These are phyloP conservation scores for Neonectria hederae DNA, from an alignment of 2,329 filamentous ascomycete genomes.

Conservation along the genomic window DNA sequence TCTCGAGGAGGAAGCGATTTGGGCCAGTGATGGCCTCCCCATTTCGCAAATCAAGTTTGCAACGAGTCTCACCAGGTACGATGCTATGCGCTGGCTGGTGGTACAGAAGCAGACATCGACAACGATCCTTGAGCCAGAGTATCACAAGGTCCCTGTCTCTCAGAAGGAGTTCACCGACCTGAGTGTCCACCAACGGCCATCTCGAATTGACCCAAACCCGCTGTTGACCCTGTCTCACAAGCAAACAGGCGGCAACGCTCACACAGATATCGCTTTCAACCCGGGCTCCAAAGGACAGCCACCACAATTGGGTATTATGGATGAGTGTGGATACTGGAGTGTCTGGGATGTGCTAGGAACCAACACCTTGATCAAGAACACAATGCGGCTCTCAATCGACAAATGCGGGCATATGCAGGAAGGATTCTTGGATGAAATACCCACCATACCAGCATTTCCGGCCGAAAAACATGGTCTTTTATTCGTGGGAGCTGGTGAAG, in stretches of 20 bases:
- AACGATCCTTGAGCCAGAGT: slow-evolving; percentile 61
- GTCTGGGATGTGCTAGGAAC: slow-evolving; percentile 68
- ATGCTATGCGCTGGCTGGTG: slow-evolving; percentile 60
- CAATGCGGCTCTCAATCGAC: slow-evolving; percentile 45
- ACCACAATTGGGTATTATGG: slow-evolving; percentile 73
- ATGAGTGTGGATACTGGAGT: slow-evolving; percentile 72
- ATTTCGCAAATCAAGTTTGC: slow-evolving; percentile 63
- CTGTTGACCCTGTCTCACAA: slow-evolving; percentile 61
- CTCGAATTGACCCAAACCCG: slow-evolving; percentile 65
- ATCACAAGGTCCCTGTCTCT: slow-evolving; percentile 51
- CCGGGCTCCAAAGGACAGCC: slow-evolving; percentile 56
- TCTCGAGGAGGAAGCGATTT: slow-evolving; percentile 60
- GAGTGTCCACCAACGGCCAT: slow-evolving; percentile 46
- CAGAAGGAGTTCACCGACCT: slow-evolving; percentile 23
- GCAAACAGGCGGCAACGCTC: slow-evolving; percentile 63
- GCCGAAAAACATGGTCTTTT: slow-evolving; percentile 55
- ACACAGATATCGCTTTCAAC: slow-evolving; percentile 73
- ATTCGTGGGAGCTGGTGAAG: slow-evolving; percentile 48
- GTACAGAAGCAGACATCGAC: slow-evolving; percentile 64
- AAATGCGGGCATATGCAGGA: slow-evolving; percentile 56
- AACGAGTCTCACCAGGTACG: slow-evolving; percentile 48
- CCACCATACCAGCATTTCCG: slow-evolving; percentile 41
- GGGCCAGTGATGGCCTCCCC: slow-evolving; percentile 61
- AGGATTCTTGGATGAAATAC: slow-evolving; percentile 49
- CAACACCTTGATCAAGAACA: slow-evolving; percentile 47